phyloP scores from a whole-genome alignment of 108 stramenopile genomes.

The Discostella pseudostelligera region DNA sequence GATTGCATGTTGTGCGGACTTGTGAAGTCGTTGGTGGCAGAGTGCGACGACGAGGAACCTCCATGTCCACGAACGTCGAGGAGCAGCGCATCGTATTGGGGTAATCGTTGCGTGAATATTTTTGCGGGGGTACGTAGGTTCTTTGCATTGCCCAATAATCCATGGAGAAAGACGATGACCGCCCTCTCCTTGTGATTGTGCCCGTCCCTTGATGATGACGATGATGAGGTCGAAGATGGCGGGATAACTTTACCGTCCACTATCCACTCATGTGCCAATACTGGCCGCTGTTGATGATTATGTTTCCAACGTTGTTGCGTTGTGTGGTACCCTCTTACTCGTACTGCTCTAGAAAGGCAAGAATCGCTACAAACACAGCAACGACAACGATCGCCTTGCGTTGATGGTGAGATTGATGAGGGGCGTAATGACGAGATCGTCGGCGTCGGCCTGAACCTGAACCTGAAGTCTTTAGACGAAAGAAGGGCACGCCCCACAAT shows the following conservation, averaged over 20 bases:
- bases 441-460: too few species aligned
- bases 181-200: background rate
- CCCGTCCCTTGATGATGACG: background rate
- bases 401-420: too few species aligned
- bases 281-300: background rate
- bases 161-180: constrained; percentile 72
- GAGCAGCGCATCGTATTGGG: constrained; percentile 49
- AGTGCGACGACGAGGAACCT: constrained; percentile 14
- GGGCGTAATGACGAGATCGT: too few species aligned
- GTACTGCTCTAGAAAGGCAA: too few species aligned
- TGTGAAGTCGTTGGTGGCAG: background rate
- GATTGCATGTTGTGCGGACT: constrained; percentile 42
- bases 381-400: too few species aligned
- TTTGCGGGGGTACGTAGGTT: constrained; percentile 77
- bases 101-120: constrained; percentile 39
- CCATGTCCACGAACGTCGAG: constrained; percentile 83
- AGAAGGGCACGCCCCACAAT: too few species aligned
- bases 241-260: constrained; percentile 33
- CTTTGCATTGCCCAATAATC: constrained; percentile 73
- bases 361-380: too few species aligned
- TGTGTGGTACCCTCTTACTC: too few species aligned
- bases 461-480: too few species aligned
- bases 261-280: constrained; percentile 43
- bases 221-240: background rate
- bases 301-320: background rate